These are phyloP conservation scores for Apophysomyces trapeziformis DNA, from an alignment of 371 early-diverging fungal species.

Conservation along the genomic window DNA sequence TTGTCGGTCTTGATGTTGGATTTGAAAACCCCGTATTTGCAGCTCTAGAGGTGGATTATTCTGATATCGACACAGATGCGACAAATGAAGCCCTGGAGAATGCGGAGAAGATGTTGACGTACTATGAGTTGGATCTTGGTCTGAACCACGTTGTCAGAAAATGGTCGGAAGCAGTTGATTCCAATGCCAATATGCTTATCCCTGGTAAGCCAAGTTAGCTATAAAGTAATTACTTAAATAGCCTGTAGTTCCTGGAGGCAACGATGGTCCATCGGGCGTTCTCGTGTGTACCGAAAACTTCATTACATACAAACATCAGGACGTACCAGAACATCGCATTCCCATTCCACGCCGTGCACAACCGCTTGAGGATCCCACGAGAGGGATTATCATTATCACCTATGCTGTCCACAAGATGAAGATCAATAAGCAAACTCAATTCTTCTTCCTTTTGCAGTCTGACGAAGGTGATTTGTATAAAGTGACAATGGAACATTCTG, in stretches of 20 bases:
- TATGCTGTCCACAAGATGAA: constrained; percentile 92
- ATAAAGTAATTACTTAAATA: neutral
- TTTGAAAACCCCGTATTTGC: constrained; percentile 99
- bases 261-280: constrained; percentile 97
- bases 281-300: constrained; percentile 92
- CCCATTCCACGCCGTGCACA: constrained; percentile 89
- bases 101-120: constrained; percentile 86
- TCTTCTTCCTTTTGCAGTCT: constrained; percentile 91
- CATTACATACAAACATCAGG: constrained; percentile 87
- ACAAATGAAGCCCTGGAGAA: constrained; percentile 76
- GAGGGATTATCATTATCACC: constrained; percentile 80
- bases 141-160: constrained; percentile 97
- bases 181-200: constrained; percentile 80
- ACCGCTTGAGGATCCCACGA: constrained; percentile 62
- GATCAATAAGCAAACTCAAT: constrained; percentile 75
- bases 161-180: constrained; percentile 87
- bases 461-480: constrained; percentile 97
- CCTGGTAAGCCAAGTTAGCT: constrained; percentile 52
- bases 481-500: constrained; percentile 83
- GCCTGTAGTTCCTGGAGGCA: constrained; percentile 82
- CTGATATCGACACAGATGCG: constrained; percentile 84
- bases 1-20: constrained; percentile 95
- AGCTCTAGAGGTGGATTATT: constrained; percentile 86
- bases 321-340: constrained; percentile 68
- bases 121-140: constrained; percentile 97